Base-by-base conservation (phyloP, 345 rosid species). In the Bruguiera gymnorhiza region DNA sequence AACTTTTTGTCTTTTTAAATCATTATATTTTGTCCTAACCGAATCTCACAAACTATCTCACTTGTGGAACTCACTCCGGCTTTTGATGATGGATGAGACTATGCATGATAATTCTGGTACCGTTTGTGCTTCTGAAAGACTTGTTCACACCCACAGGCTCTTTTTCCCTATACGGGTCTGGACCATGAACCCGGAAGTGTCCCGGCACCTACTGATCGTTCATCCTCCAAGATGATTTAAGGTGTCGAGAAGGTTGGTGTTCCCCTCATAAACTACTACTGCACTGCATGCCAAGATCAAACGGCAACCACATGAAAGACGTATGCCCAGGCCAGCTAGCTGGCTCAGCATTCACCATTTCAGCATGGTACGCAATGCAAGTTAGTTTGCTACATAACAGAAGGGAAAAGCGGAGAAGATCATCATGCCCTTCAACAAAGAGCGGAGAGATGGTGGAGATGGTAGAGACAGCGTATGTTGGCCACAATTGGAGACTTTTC, bases 221-320 rank as follows among this genome's bases (percentile, higher is more conserved):
- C 87, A 0, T 79, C 81, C 2, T 74, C 83, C 29, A 57, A 76
- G 37, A 74, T 75, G 85, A 83, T 84, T 54, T 85, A 81, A 10
- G 48, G 74, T 16, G 62, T 74, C 5, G 64, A 76, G 6, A 76
- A 55, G 63, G 79, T 76, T 18, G 81, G 85, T 3, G 15, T 76
- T 53, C 80, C 81, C 1, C 67, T 81, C 57, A 26, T 62, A 11
- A 76, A 39, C 7, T 66, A 69, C 61, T 2, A 50, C 23, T 58
- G 60, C 4, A 77, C 75, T 1, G 20, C 9, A 6, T 26, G 29
- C 6, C 60, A 50, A 1, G 66, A 73, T 34, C 73, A 69, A 62
- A 63, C 67, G 5, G 55, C 72, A 0, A 66, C 63, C 18, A 48
- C 78, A 0, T 81, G 79, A 6, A 43, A 73, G 26, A 70, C 78